Base-by-base conservation (phyloP, 176 grass and related monocot species). In the Bolboschoenus planiculmis region DNA sequence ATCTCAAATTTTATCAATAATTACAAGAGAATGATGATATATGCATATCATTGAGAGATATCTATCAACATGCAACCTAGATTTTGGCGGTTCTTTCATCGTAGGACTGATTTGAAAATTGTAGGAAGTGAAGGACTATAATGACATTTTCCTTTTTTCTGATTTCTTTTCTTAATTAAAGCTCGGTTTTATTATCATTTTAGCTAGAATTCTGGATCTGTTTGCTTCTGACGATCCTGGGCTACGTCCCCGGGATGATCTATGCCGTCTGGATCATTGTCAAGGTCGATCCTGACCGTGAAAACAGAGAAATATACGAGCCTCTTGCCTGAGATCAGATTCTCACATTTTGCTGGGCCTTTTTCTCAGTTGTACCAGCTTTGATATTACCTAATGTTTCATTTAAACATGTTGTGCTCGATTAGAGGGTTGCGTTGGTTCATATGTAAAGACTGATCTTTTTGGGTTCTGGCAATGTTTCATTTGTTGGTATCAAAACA, bases 131-230 rank as follows among this genome's bases (percentile, higher is more conserved):
- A 21, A 56, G 77, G 20, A 59, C 30, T 56, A 15, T 0, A 51
- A 77, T 48, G 31, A 33, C 11, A 35, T 35, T 30, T 31, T 16
- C 15, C 72, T 53, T 14, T 50, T 50, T 46, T 27, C 7, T 24
- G 71, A 48, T 47, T 26, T n/a, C n/a, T n/a, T 59, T 15, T 33
- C 14, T 8, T 30, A 60, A 63, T 63, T 62, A 16, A 44, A 9
- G 20, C 4, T 40, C 0, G n/a, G n/a, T 35, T 82, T 78, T 50
- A 47, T 85, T 47, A 53, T 53, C 18, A 47, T 30, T 79, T 84
- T 81, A 91, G 91, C 81, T 86, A 35, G 88, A 93, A 66, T 91
- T 93, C 84, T 93, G 88, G 84, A 84, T 93, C 84, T 93, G 91
- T 57, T 46, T 93, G 78, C 86, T 91, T 82, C 88, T 93, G 64